phyloP scores from a whole-genome alignment of 495 filamentous ascomycete genomes.

The Lepidopterella palustris region DNA sequence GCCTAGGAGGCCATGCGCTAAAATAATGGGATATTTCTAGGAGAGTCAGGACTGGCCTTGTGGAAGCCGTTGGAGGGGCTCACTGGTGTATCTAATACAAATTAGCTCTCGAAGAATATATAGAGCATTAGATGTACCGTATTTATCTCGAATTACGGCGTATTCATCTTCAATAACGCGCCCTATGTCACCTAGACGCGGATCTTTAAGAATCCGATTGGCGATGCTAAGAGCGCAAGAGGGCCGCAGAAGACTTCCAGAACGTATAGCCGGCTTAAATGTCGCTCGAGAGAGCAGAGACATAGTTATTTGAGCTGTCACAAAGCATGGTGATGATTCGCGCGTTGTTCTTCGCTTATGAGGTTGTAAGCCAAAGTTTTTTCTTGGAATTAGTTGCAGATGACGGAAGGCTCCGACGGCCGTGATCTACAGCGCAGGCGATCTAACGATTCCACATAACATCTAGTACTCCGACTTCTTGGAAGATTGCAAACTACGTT shows the following conservation, averaged over 20 bases:
- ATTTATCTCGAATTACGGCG: constrained; percentile 60
- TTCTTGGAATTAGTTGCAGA: no score
- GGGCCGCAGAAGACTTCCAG: neutral
- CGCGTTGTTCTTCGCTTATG: no score
- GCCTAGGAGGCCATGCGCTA: constrained; percentile 86
- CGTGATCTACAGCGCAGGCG: no score
- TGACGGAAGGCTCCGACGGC: no score
- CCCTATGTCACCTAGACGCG: constrained; percentile 56
- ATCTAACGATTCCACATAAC: no score
- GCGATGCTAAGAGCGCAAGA: constrained; percentile 4
- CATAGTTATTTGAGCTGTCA: neutral
- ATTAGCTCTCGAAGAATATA: neutral
- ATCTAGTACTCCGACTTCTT: no score
- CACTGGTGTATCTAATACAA: constrained; percentile 12
- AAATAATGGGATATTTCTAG: constrained; percentile 62
- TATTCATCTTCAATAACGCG: constrained; percentile 72
- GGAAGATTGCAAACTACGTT: no score
- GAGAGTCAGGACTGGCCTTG: constrained; percentile 1
- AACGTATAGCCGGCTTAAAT: neutral
- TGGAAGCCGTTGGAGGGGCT: neutral
- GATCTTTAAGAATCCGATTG: constrained; percentile 38
- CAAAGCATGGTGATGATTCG: neutral
- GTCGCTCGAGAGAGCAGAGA: neutral
- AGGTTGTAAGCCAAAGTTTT: no score
- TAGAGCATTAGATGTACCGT: constrained; percentile 48